Evolutionary conservation across 495 filamentous ascomycete species (phyloP).

Genomic region (Penicillium diatomitis): DNA sequence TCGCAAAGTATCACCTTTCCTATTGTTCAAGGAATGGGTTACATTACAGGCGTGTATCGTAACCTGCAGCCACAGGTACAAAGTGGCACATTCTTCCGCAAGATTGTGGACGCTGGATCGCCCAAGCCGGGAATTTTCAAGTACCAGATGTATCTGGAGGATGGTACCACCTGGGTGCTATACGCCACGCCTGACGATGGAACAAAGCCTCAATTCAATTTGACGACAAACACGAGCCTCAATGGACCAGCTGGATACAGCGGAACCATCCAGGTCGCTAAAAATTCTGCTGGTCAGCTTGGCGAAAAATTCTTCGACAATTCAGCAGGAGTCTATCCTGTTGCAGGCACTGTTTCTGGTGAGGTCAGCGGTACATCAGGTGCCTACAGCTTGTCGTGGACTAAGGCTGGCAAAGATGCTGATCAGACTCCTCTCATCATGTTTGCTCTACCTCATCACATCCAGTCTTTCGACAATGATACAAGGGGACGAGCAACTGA

Average conservation of each 20-base stretch:
- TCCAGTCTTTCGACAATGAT: slow-evolving; percentile 55
- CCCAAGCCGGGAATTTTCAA: slow-evolving; percentile 62
- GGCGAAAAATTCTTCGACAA: slow-evolving; percentile 64
- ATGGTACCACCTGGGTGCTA: slow-evolving; percentile 68
- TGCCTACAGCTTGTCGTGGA: slow-evolving; percentile 63
- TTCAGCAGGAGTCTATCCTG: slow-evolving; percentile 66
- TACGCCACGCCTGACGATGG: slow-evolving; percentile 55
- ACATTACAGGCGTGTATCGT: slow-evolving; percentile 72
- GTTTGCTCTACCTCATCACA: slow-evolving; percentile 86
- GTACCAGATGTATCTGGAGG: slow-evolving; percentile 62
- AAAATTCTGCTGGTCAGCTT: slow-evolving; percentile 50
- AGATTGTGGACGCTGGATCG: slow-evolving; percentile 48
- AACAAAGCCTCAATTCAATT: slow-evolving; percentile 37
- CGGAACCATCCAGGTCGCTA: slow-evolving; percentile 75
- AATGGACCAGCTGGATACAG: slow-evolving; percentile 45
- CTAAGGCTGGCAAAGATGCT: slow-evolving; percentile 50
- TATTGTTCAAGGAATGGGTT: slow-evolving; percentile 83
- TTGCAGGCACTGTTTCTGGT: slow-evolving; percentile 52
- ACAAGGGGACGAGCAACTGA: slow-evolving; percentile 48
- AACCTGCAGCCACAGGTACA: slow-evolving; percentile 61
- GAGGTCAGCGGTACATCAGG: slow-evolving; percentile 48
- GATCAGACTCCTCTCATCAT: slow-evolving; percentile 52
- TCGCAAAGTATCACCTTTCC: slow-evolving; percentile 61
- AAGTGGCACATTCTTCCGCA: slow-evolving; percentile 63
- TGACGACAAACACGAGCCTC: slow-evolving; percentile 38